Evolutionary conservation across 2,329 filamentous ascomycete species (phyloP).

Genomic region (Penicillium paneum): DNA sequence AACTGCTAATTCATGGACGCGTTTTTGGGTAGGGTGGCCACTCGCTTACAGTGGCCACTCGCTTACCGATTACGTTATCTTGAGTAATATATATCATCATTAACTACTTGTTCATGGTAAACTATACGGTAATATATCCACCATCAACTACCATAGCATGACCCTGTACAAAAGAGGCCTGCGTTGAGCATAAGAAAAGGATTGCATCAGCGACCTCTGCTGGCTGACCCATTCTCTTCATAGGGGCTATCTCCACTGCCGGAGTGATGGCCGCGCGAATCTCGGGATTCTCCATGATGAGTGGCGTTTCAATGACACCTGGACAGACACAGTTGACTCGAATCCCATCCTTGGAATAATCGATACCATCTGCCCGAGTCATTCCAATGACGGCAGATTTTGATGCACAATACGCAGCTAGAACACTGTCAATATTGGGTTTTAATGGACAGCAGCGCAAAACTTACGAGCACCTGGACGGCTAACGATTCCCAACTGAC

Average conservation of each 20-base stretch:
- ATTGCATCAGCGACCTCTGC: constrained; percentile 52
- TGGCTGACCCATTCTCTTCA: constrained; percentile 51
- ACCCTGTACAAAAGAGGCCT: constrained; percentile 53
- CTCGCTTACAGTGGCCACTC: too few relatives aligned
- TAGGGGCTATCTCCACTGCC: constrained; percentile 48
- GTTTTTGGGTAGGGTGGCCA: too few relatives aligned
- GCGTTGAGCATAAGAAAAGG: constrained; percentile 49
- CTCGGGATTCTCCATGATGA: constrained; percentile 45
- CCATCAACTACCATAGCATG: constrained; percentile 54
- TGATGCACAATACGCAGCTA: constrained; percentile 56
- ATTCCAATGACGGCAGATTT: constrained; percentile 59
- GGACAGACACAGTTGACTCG: constrained; percentile 39
- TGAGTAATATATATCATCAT: too few relatives aligned
- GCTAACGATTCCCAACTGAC: constrained; percentile 52
- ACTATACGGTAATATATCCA: constrained; percentile 48
- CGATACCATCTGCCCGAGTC: constrained; percentile 56
- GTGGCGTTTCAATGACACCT: constrained; percentile 48
- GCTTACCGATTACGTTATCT: too few relatives aligned
- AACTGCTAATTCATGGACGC: too few relatives aligned
- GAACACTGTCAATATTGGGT: not conserved
- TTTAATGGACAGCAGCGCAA: not conserved
- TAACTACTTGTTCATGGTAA: too few relatives aligned
- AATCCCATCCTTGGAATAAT: constrained; percentile 48
- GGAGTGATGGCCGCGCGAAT: constrained; percentile 40
- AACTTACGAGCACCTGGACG: constrained; percentile 46